phyloP scores from a whole-genome alignment of 169 alveolate genomes.

The Babesia ovata region DNA sequence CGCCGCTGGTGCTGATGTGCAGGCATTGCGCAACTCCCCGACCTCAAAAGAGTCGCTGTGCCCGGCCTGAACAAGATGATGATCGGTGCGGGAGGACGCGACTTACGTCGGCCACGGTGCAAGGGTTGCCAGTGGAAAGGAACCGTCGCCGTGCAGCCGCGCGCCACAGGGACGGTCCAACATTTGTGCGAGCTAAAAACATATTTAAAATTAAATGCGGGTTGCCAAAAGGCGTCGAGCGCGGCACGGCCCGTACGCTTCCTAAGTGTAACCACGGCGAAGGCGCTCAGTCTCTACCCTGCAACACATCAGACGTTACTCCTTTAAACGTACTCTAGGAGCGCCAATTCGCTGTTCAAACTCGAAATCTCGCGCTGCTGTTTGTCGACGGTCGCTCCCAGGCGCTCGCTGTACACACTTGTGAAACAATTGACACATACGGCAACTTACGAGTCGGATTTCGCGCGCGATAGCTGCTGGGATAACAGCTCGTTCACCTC shows the following conservation, averaged over 20 bases:
- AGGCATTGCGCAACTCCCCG: background rate
- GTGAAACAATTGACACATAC: background rate
- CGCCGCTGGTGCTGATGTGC: background rate
- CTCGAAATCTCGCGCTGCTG: slow-evolving; percentile 38
- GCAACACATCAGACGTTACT: background rate
- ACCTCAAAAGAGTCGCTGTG: background rate
- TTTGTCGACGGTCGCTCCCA: slow-evolving; percentile 28
- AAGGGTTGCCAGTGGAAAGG: background rate
- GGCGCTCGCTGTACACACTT: slow-evolving; percentile 15
- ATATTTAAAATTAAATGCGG: slow-evolving; percentile 8
- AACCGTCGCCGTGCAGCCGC: background rate
- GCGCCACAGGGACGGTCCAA: background rate
- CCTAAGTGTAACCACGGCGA: slow-evolving; percentile 32
- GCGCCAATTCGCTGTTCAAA: slow-evolving; percentile 32
- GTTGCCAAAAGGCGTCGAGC: background rate
- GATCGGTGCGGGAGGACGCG: background rate
- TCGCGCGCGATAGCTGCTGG: slow-evolving; percentile 23
- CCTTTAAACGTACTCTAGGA: slow-evolving; percentile 7
- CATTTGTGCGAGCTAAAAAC: background rate
- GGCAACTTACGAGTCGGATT: slow-evolving; percentile 24
- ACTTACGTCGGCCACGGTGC: slow-evolving; percentile 8
- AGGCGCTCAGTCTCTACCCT: slow-evolving; percentile 42
- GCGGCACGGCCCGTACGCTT: background rate
- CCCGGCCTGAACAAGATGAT: background rate
- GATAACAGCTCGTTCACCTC: slow-evolving; percentile 35